These are phyloP conservation scores for Nakazawaea siamensis DNA, from an alignment of 805 yeast genomes.

Conservation along the genomic window DNA sequence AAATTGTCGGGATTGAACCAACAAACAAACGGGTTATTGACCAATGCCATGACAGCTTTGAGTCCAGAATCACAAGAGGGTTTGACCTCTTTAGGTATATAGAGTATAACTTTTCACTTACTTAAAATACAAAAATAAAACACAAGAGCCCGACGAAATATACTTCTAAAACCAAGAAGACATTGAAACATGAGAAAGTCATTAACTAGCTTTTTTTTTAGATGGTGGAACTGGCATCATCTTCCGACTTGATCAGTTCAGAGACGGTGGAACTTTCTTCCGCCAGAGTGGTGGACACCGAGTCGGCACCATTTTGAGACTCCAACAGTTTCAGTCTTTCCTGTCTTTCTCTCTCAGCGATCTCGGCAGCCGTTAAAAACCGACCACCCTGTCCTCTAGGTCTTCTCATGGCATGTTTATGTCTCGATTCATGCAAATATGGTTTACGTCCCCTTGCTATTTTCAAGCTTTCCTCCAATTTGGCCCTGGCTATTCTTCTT, in stretches of 20 bases:
- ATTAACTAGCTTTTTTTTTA: too few relatives aligned
- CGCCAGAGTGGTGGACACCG: too few relatives aligned
- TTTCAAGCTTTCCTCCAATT: slow-evolving; percentile 79
- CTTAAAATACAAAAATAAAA: too few relatives aligned
- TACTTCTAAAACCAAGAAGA: too few relatives aligned
- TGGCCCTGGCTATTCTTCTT: slow-evolving; percentile 89
- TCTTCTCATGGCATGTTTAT: slow-evolving; percentile 98
- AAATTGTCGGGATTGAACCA: slow-evolving; percentile 16
- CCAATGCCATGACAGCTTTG: background rate
- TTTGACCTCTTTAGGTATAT: slow-evolving; percentile 7
- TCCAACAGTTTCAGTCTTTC: slow-evolving; percentile 15
- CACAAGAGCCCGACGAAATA: too few relatives aligned
- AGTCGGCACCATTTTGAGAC: slow-evolving; percentile 3
- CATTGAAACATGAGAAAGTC: too few relatives aligned
- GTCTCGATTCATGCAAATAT: slow-evolving; percentile 92
- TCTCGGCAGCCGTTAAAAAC: slow-evolving; percentile 89
- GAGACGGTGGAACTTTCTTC: too few relatives aligned
- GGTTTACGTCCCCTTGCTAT: slow-evolving; percentile 89
- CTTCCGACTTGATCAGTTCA: too few relatives aligned
- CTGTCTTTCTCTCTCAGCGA: slow-evolving; percentile 52
- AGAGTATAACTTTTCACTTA: too few relatives aligned
- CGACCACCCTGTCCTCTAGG: slow-evolving; percentile 99
- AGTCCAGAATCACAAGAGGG: slow-evolving; percentile 7
- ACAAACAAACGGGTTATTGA: slow-evolving; percentile 11
- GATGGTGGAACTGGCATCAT: too few relatives aligned